Conservation (phyloP, 1,284 basidiomycete species). For the Cryptococcus floricola region DNA sequence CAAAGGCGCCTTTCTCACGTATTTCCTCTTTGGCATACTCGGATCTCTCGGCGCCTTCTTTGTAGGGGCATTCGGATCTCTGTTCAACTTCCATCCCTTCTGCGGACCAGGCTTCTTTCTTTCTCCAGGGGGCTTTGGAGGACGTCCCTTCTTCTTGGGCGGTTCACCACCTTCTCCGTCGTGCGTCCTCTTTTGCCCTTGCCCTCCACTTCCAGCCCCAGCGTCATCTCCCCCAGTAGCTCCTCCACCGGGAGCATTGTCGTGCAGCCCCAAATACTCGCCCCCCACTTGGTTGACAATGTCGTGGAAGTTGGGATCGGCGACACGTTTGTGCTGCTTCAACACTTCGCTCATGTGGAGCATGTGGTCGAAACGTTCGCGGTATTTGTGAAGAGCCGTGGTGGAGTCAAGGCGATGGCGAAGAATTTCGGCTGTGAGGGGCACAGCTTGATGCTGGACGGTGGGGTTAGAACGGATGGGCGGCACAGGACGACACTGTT, state of each 20-base stretch:
- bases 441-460: slow-evolving; percentile 16
- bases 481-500: slow-evolving; percentile 32
- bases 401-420: slow-evolving; percentile 35
- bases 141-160: slow-evolving; percentile 9
- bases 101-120: slow-evolving; percentile 42
- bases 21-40: slow-evolving; percentile 15
- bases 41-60: background rate
- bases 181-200: background rate
- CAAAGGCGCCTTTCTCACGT: slow-evolving; percentile 7
- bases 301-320: slow-evolving; percentile 28
- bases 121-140: slow-evolving; percentile 24
- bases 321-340: slow-evolving; percentile 21
- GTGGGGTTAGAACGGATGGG: slow-evolving; percentile 24
- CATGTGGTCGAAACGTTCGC: slow-evolving; percentile 43
- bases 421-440: slow-evolving; percentile 28
- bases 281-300: slow-evolving; percentile 34
- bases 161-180: background rate
- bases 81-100: slow-evolving; percentile 40
- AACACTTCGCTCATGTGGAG: slow-evolving; percentile 35
- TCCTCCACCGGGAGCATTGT: slow-evolving; percentile 7
- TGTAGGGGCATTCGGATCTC: slow-evolving; percentile 4
- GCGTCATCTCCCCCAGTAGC: background rate
- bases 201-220: background rate
- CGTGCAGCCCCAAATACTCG: slow-evolving; percentile 36
- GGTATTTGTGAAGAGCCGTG: slow-evolving; percentile 34